Evolutionary conservation across 495 filamentous ascomycete species (phyloP), one percentile per base, ranked within the genome.

Genomic region (Halenospora varia): DNA sequence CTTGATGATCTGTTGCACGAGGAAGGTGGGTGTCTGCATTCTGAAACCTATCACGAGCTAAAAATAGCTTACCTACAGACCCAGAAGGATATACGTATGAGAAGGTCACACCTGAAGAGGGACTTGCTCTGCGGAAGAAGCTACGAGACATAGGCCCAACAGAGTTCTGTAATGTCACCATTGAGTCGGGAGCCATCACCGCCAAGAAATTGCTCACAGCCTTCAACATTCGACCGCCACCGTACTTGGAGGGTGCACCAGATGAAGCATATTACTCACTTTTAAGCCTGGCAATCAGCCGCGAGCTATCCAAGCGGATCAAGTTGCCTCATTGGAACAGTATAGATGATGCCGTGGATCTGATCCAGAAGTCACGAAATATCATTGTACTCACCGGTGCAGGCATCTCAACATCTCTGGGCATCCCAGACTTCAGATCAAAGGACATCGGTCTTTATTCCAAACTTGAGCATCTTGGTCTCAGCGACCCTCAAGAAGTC

Each of bases 321-420:
- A 96, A 96, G 72, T 77, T 97, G 17, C 71, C 78, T 13, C 77
- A 88, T 62, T 92, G 90, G 72, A 97, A 96, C 71, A 84, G 86
- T 4, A 73, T 97, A 45, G 88, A 96, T 53, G 92, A 97, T 71
- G 95, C 90, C 2, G 90, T 93, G 8, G 68, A 76, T 9, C 75
- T 98, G 15, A 77, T 98, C 8, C 78, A 85, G 59, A 78, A 82
- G 63, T 81, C 86, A 10, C 78, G 83, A 58, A 96, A 96, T 66
- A 90, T 97, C 66, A 84, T 98, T 57, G 90, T 98, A 39, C 78
- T 98, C 45, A 97, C 94, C 6, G 94, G 94, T 59, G 94, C 94
- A 20, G 94, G 94, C 41, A 96, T 97, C 50, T 91, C 88, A 29
- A 93, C 90, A 17, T 89, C 87, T 22, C 83, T 92, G n/a, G 90